A percentile compares a stretch with the other conserved stretches of the same genome.
Evolutionary conservation across 2,329 filamentous ascomycete species (phyloP).

Genomic region (Cercospora beticola): DNA sequence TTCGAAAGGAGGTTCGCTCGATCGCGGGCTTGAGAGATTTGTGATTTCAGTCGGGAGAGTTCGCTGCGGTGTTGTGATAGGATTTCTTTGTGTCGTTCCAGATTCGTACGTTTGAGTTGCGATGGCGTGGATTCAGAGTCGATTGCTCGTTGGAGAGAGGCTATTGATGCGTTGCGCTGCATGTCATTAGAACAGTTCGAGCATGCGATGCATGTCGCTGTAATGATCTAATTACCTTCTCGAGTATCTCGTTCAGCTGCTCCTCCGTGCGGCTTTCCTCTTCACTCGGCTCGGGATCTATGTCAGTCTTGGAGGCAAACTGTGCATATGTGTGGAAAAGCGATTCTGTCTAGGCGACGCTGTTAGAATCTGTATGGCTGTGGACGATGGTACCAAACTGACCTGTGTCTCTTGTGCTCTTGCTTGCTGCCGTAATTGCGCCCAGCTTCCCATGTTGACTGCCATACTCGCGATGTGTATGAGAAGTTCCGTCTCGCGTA

Average conservation of each 20-base stretch:
- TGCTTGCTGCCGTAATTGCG: conserved; percentile 89
- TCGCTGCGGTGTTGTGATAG: conserved; percentile 84
- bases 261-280: conserved; percentile 78
- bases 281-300: conserved; percentile 78
- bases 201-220: background rate
- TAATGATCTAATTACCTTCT: conserved; percentile 58
- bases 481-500: background rate
- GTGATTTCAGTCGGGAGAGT: conserved; percentile 69
- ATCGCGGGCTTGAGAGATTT: conserved; percentile 75
- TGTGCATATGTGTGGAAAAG: conserved; percentile 86
- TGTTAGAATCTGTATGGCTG: conserved; percentile 22
- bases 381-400: conserved; percentile 29
- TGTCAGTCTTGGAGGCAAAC: conserved; percentile 75
- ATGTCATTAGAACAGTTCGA: background rate
- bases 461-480: conserved; percentile 31
- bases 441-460: conserved; percentile 64
- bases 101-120: conserved; percentile 94
- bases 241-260: conserved; percentile 79
- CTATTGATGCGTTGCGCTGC: conserved; percentile 77
- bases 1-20: conserved; percentile 86
- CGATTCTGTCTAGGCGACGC: conserved; percentile 69
- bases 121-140: conserved; percentile 92
- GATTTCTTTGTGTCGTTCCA: conserved; percentile 86
- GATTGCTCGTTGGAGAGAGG: conserved; percentile 81
- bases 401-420: conserved; percentile 88